Percentiles rank a stretch among this genome's conserved stretches.
Evolutionary conservation across 306 rosid species (phyloP).

Genomic region (Begonia masoniana): DNA sequence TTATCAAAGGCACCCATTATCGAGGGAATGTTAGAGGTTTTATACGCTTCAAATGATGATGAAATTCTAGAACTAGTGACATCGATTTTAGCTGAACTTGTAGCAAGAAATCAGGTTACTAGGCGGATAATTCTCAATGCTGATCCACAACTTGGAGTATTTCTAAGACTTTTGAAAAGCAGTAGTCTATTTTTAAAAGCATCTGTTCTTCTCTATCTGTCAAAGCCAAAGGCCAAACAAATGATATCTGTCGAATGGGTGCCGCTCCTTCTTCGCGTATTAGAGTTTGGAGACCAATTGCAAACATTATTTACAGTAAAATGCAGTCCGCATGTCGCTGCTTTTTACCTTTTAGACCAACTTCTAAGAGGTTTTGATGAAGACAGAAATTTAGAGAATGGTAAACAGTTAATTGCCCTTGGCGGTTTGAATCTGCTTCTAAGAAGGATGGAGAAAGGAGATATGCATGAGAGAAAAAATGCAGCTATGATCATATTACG

Average conservation of each 20-base stretch:
- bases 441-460: slow-evolving; percentile 47
- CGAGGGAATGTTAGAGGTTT: slow-evolving; percentile 66
- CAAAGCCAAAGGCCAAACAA: slow-evolving; percentile 66
- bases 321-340: slow-evolving; percentile 59
- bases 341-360: slow-evolving; percentile 67
- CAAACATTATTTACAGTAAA: slow-evolving; percentile 65
- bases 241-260: slow-evolving; percentile 75
- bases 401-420: slow-evolving; percentile 54
- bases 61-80: slow-evolving; percentile 59
- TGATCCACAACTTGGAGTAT: slow-evolving; percentile 68
- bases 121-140: slow-evolving; percentile 43
- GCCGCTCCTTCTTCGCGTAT: slow-evolving; percentile 63
- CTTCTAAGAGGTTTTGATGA: slow-evolving; percentile 77
- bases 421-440: slow-evolving; percentile 61
- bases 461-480: slow-evolving; percentile 32
- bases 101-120: slow-evolving; percentile 19
- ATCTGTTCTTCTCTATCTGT: slow-evolving; percentile 55
- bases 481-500: slow-evolving; percentile 32
- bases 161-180: slow-evolving; percentile 54
- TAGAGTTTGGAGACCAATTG: slow-evolving; percentile 64
- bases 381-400: slow-evolving; percentile 73
- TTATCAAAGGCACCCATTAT: slow-evolving; percentile 37
- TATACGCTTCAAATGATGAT: slow-evolving; percentile 54
- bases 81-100: slow-evolving; percentile 58
- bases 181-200: slow-evolving; percentile 66